Base-by-base conservation (phyloP, 2,329 filamentous ascomycete genomes). In the Fusarium buxicola region DNA sequence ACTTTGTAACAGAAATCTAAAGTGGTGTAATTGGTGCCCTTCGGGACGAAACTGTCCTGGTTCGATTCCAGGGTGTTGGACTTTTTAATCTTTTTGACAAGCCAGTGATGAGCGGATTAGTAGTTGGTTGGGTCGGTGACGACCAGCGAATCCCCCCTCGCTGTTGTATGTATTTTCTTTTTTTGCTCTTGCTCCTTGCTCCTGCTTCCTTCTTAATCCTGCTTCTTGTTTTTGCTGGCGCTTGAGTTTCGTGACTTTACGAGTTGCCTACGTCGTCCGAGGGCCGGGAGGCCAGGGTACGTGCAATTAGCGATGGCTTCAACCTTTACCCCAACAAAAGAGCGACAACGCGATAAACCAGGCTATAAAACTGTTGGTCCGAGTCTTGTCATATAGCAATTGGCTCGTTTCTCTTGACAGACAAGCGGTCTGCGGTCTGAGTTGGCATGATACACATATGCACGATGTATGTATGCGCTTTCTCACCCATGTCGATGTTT, bases 351-450 rank as follows among this genome's bases (percentile, higher is more conserved):
- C 34, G 36, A 65, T 32, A 44, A 40, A 65, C 43, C 39, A 63
- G 57, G 41, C 27, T 55, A 50, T 51, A 11, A 31, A 41, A 50
- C 27, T 35, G 36, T 32, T 39, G 34, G 27, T 54, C 8, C 27
- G 32, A 30, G 44, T 48, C 39, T 51, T 66, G 55, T 58, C 63
- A 58, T 35, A 36, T 39, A 49, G n/a, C 45, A 54, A 66, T 64
- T 66, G 63, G 63, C 12, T 35, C 34, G 39, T 54, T 60, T 55
- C 34, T 25, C 21, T 32, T 49, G 38, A 36, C 48, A 55, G 58
- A 70, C 43, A 67, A 56, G 68, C 68, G 68, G 68, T 70, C 68
- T 70, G 63, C 57, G 60, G 51, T 70, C 51, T 70, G 68, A 70
- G 68, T 52, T 70, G 68, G 65, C 68, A 67, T 64, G 55, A 66